These are phyloP conservation scores for Diaporthe capsici DNA, from an alignment of 2,329 filamentous ascomycete genomes.

Conservation along the genomic window DNA sequence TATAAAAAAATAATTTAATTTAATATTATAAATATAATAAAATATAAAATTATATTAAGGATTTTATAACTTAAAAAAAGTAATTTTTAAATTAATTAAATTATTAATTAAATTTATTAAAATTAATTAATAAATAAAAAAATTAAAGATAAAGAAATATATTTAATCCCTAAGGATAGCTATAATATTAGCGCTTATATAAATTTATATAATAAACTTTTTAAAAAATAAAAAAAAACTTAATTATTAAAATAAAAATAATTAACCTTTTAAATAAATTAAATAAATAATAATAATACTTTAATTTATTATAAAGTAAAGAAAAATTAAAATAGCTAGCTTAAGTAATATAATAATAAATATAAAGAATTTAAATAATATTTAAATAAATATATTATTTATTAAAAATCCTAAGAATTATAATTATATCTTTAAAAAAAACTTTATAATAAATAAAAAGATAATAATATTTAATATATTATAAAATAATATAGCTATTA, in stretches of 20 bases:
- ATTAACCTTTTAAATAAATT: background rate
- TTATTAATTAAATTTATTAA: background rate
- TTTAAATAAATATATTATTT: background rate
- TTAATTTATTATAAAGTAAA: background rate
- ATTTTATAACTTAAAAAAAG: background rate
- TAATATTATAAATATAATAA: too few relatives aligned
- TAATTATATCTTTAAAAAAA: background rate
- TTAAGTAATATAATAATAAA: background rate
- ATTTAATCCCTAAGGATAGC: background rate
- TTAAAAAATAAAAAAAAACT: background rate
- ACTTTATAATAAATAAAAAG: background rate
- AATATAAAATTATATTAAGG: too few relatives aligned
- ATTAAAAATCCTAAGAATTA: background rate
- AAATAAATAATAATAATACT: background rate
- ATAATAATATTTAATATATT: background rate
- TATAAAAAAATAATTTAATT: too few relatives aligned
- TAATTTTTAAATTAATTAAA: background rate
- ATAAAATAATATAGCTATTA: background rate
- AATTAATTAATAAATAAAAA: background rate
- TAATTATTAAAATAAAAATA: background rate
- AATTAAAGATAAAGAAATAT: background rate
- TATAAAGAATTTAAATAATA: background rate
- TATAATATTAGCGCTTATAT: background rate
- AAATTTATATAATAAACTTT: background rate
- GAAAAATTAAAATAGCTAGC: fast-evolving